Evolutionary conservation across 129 eudicot genomes (phyloP).

Genomic region (Artemisia argyi): DNA sequence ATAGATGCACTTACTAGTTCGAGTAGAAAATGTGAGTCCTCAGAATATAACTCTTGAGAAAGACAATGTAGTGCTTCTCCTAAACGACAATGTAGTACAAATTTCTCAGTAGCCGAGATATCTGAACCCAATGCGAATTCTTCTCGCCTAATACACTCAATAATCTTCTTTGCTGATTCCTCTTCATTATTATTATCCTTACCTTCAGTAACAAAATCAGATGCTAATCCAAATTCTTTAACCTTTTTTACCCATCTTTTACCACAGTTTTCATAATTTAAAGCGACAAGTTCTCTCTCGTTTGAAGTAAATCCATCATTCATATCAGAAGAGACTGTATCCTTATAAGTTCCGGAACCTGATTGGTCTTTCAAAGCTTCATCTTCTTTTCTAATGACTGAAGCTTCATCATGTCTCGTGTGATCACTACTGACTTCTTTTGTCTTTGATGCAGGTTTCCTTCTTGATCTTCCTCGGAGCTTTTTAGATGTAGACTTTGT

Average conservation of each 20-base stretch:
- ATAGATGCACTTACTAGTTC: conserved; percentile 60
- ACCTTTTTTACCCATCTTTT: too few species aligned
- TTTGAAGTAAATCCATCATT: neutral
- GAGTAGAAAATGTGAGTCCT: conserved; percentile 95
- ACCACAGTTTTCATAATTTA: too few species aligned
- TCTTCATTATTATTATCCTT: conserved; percentile 28
- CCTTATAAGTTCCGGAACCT: conserved; percentile 1
- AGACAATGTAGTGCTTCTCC: conserved; percentile 94
- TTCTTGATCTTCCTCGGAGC: too few species aligned
- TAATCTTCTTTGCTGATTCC: conserved; percentile 41
- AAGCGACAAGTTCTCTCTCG: too few species aligned
- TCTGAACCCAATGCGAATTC: conserved; percentile 83
- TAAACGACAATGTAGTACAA: conserved; percentile 83
- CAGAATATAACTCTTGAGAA: conserved; percentile 86
- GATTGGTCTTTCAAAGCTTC: neutral
- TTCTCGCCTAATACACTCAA: conserved; percentile 82
- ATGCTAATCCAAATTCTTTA: too few species aligned
- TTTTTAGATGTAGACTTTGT: conserved; percentile 58
- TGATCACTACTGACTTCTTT: too few species aligned
- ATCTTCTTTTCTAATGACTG: too few species aligned
- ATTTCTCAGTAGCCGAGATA: conserved; percentile 50
- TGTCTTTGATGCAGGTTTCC: too few species aligned
- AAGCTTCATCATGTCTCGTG: neutral
- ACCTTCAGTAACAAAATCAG: conserved; percentile 8
- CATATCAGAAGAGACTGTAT: conserved; percentile 10